These are phyloP conservation scores for Daedalea quercina DNA, from an alignment of 768 basidiomycete species.

Conservation along the genomic window DNA sequence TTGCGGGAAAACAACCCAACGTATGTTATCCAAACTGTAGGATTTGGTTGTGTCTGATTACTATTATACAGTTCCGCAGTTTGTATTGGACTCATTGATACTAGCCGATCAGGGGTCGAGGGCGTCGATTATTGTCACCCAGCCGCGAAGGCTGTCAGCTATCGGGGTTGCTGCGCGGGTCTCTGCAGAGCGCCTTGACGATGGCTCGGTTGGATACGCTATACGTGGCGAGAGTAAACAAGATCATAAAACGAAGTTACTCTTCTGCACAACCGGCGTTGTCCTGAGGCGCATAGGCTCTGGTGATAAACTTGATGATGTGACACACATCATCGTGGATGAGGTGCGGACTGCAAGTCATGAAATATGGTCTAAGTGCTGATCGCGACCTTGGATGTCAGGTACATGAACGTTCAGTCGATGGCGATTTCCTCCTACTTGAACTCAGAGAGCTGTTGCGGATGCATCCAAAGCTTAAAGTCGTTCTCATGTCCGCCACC, in stretches of 20 bases:
- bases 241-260: constrained; percentile 57
- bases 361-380: neutral
- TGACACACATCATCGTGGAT: constrained; percentile 86
- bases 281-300: constrained; percentile 70
- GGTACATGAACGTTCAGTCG: constrained; percentile 91
- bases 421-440: constrained; percentile 83
- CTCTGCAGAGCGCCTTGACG: constrained; percentile 69
- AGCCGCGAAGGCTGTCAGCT: constrained; percentile 85
- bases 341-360: constrained; percentile 49
- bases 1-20: constrained; percentile 87
- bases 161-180: constrained; percentile 86
- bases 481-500: constrained; percentile 91
- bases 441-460: constrained; percentile 73
- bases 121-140: constrained; percentile 79
- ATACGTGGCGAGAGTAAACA: constrained; percentile 83
- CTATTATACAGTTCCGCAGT: constrained; percentile 64
- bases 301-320: constrained; percentile 60
- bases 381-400: constrained; percentile 19
- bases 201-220: constrained; percentile 80
- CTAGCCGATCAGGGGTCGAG: constrained; percentile 47
- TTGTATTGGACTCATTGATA: constrained; percentile 82
- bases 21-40: constrained; percentile 31
- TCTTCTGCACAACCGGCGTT: constrained; percentile 96
- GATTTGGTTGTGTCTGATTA: neutral
- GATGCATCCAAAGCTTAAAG: constrained; percentile 59